A percentile compares a stretch with the other conserved stretches of the same genome.
These are phyloP conservation scores for Podospora tetraspora DNA, from an alignment of 495 filamentous ascomycete species.

Conservation along the genomic window DNA sequence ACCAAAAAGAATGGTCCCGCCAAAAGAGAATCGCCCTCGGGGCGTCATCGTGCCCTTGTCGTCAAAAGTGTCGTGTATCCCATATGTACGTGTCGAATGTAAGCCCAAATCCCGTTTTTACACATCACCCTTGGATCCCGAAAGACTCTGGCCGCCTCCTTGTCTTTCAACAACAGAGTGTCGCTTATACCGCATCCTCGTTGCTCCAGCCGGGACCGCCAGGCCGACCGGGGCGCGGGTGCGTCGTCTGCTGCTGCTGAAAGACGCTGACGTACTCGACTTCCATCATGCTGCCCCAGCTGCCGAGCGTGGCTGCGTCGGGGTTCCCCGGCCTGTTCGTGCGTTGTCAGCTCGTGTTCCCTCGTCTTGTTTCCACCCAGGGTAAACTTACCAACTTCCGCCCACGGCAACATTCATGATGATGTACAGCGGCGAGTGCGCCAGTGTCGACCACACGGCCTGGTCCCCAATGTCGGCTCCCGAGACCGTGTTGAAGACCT, in stretches of 20 bases:
- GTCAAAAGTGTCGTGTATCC: background rate
- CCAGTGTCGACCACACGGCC: constrained; percentile 41
- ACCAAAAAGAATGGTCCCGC: background rate
- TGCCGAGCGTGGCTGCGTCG: constrained; percentile 33
- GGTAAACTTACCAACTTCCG: constrained; percentile 39
- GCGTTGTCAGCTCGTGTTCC: constrained; percentile 2
- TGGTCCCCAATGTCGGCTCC: constrained; percentile 40
- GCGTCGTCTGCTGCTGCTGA: constrained; percentile 9
- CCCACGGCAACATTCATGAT: constrained; percentile 49
- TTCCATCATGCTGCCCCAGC: constrained; percentile 49
- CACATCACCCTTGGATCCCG: background rate
- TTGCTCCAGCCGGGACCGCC: background rate
- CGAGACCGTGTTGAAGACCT: constrained; percentile 33
- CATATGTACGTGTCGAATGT: background rate
- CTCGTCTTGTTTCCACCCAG: background rate
- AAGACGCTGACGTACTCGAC: constrained; percentile 44
- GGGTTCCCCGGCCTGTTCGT: constrained; percentile 26
- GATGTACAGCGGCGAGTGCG: constrained; percentile 44
- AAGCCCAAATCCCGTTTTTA: background rate
- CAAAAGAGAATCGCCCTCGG: background rate
- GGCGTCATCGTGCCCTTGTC: background rate
- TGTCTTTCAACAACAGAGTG: background rate
- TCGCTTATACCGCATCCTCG: background rate
- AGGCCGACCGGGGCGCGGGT: background rate
- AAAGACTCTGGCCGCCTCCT: background rate